phyloP scores from a whole-genome alignment of 495 filamentous ascomycete species.

The Penicillium canariense region DNA sequence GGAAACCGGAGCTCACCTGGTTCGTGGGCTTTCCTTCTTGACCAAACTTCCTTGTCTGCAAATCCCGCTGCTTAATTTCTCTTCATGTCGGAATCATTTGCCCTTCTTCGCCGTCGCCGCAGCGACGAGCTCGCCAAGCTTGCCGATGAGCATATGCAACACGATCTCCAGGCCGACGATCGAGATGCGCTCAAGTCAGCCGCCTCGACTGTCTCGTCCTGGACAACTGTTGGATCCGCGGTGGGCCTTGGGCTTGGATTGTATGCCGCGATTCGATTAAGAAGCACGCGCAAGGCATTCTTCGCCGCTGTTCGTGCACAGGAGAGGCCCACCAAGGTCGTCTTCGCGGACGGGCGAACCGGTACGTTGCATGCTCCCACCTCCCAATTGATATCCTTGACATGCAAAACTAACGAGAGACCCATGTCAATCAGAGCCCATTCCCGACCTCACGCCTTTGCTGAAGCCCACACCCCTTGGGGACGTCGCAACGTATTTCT shows the following conservation, averaged over 20 bases:
- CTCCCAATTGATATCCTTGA: not conserved
- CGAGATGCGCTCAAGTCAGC: slow-evolving; percentile 57
- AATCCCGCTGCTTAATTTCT: not conserved
- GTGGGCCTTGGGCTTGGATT: slow-evolving; percentile 59
- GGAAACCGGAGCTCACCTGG: not conserved
- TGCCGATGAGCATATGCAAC: slow-evolving; percentile 61
- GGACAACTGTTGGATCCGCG: slow-evolving; percentile 57
- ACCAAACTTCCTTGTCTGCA: not conserved
- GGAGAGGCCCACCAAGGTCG: slow-evolving; percentile 59
- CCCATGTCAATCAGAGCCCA: slow-evolving; percentile 40
- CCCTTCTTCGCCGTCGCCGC: slow-evolving; percentile 52
- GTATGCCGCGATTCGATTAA: slow-evolving; percentile 55
- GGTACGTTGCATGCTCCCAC: slow-evolving; percentile 36
- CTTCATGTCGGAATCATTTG: slow-evolving; percentile 49
- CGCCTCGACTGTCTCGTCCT: slow-evolving; percentile 47
- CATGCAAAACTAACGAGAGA: not conserved
- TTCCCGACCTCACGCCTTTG: slow-evolving; percentile 59
- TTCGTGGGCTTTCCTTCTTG: not conserved
- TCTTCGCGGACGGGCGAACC: slow-evolving; percentile 57
- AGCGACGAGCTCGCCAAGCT: slow-evolving; percentile 54
- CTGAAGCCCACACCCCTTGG: slow-evolving; percentile 56
- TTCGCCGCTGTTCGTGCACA: slow-evolving; percentile 58
- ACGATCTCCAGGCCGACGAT: slow-evolving; percentile 58
- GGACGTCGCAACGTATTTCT: slow-evolving; percentile 61
- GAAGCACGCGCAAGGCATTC: slow-evolving; percentile 50